Base-by-base conservation (phyloP, 495 filamentous ascomycete species). In the Hypoxylon fuscum region DNA sequence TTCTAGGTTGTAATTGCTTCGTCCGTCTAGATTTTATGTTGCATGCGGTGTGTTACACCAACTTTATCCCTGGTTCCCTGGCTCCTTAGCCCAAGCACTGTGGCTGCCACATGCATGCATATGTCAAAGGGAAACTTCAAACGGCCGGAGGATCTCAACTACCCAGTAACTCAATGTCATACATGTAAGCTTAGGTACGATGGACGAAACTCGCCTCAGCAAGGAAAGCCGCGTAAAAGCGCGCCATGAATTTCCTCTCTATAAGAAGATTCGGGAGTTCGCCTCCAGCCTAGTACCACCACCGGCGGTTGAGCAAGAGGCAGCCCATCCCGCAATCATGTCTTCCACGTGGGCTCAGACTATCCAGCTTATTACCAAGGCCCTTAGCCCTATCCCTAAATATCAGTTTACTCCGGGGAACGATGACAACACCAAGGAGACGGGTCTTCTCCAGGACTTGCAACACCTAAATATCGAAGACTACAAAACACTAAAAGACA, bases 401-500 rank as follows among this genome's bases (percentile, higher is more conserved):
- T 68, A 69, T 40, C 71, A 66, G 29, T 69, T 71, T 20, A 29
- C 37, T 17, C 74, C 71, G 3, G 59, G 55, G 5, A 75, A 71
- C 20, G 55, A 68, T 45, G 70, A 68, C 2, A 59, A 22, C 9
- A 44, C 62, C n/a, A 53, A 64, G 31, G 51, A 59, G 9, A 68
- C 68, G 0, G 72, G 71, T 20, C 22, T 73, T 8, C 27, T 70
- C 40, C 41, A 49, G 22, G 70, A 71, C 45, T 54, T 75, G 41
- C 51, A 68, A 29, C 44, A 57, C 10, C 55, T 75, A 14, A 53
- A 52, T 1, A 56, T 75, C 27, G 62, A 70, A 35, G 72, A 75
- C 47, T 68, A 65, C 34, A 44, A 70, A 27, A 79, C 77, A 8
- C 61, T 77, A 14, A 61, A 73, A 23, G 51, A 57, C 34, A 58